A percentile compares a stretch with the other conserved stretches of the same genome.
These are phyloP conservation scores for Botrytis deweyae DNA, from an alignment of 2,329 filamentous ascomycete species.

Conservation along the genomic window DNA sequence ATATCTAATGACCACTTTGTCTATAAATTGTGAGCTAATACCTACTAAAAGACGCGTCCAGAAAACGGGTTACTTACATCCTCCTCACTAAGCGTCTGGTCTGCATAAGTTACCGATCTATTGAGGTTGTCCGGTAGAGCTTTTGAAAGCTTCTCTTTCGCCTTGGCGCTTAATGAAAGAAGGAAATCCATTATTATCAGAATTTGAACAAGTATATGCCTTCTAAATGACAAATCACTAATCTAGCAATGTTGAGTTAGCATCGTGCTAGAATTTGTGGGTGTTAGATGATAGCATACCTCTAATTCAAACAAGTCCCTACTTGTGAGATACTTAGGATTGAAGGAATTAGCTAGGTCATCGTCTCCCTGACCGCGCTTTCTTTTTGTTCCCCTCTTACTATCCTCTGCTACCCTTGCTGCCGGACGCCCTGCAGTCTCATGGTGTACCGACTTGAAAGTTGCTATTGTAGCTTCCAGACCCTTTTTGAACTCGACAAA, in stretches of 20 bases:
- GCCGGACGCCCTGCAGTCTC: constrained; percentile 48
- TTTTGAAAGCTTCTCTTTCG: constrained; percentile 74
- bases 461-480: constrained; percentile 62
- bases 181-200: constrained; percentile 94
- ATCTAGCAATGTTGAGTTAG: constrained; percentile 55
- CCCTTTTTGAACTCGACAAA: constrained; percentile 65
- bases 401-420: constrained; percentile 60
- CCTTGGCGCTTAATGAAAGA: constrained; percentile 78
- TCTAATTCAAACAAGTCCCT: constrained; percentile 94
- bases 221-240: constrained; percentile 88
- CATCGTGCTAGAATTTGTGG: not conserved
- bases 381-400: constrained; percentile 65
- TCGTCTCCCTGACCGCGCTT: constrained; percentile 63
- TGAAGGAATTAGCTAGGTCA: constrained; percentile 73
- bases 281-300: constrained; percentile 49
- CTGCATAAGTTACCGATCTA: constrained; percentile 80
- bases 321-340: constrained; percentile 98
- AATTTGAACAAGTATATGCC: constrained; percentile 92
- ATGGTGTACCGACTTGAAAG: constrained; percentile 68
- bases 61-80: constrained; percentile 59
- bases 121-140: constrained; percentile 58
- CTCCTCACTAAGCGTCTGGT: constrained; percentile 74
- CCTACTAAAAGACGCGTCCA: not conserved
- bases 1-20: constrained; percentile 81
- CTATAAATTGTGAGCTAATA: constrained; percentile 44